A percentile compares a stretch with the other conserved stretches of the same genome.
Evolutionary conservation across 352 stramenopile genomes (phyloP).

Genomic region (Elongisporangium undulatum): DNA sequence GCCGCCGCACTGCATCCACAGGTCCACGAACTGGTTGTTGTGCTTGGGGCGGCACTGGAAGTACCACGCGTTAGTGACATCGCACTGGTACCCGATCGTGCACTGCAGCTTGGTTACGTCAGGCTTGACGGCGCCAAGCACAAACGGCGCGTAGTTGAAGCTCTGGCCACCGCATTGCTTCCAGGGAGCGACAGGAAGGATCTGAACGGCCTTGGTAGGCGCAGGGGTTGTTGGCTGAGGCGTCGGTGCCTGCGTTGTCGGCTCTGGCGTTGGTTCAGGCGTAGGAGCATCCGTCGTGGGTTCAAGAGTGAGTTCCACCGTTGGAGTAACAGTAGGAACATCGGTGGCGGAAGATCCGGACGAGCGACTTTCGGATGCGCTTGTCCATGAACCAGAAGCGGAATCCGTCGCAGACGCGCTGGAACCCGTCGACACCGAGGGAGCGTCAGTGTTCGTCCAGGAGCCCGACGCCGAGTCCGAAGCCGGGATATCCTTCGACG

Average conservation of each 20-base stretch:
- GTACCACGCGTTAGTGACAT: slow-evolving; percentile 29
- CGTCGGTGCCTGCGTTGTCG: no score
- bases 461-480: not conserved
- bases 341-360: no score
- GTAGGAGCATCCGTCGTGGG: no score
- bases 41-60: slow-evolving; percentile 22
- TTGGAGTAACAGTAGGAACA: no score
- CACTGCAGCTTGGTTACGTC: slow-evolving; percentile 19
- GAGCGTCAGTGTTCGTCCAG: not conserved
- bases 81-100: slow-evolving; percentile 19
- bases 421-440: no score
- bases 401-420: not conserved
- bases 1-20: slow-evolving; percentile 25
- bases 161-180: slow-evolving; percentile 21
- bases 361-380: no score
- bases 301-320: no score
- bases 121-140: slow-evolving; percentile 2
- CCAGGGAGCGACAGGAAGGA: slow-evolving; percentile 7
- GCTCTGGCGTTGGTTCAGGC: no score
- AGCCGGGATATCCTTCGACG: not conserved
- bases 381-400: not conserved
- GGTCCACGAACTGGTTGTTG: slow-evolving; percentile 6
- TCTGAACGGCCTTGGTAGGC: no score
- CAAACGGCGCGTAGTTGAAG: slow-evolving; percentile 28
- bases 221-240: no score